Evolutionary conservation across 2,329 filamentous ascomycete species (phyloP), one percentile per base, ranked within the genome.

Genomic region (Penicillium sp.): DNA sequence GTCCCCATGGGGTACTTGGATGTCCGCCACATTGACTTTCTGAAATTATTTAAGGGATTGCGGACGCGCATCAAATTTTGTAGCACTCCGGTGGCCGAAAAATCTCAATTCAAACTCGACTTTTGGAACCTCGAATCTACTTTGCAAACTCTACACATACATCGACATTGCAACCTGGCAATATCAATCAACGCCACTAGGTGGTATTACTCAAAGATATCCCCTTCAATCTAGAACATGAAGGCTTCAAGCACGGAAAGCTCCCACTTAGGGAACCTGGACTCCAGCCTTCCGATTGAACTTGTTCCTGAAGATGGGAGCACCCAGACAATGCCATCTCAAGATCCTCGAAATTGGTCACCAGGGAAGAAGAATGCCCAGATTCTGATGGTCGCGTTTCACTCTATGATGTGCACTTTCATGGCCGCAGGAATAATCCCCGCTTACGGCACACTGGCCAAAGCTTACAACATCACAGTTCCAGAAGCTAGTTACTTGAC

Each of bases 321-420:
- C 5, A 15, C 4, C n/a, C n/a, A 3, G 2, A 26, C 13, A 15
- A 26, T 1, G n/a, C 45, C 58, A 15, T 48, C 53, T 10, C 48
- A 56, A 1, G 57, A 65, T 15, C 65, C 65, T 4, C 56, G 42
- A 1, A 65, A 63, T 21, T 66, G 62, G 63, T 57, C 63, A 0
- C 29, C 29, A 34, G 61, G 60, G 62, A 67, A 66, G 56, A 67
- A 82, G 71, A 66, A 76, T 15, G 52, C 70, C 45, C 81, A 83
- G 53, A 70, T 84, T 2, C 48, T 77, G 9, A 74, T 83, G 52
- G 78, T 84, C 9, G 77, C 79, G 2, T 80, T 81, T 57, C 79
- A 83, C 53, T 78, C 79, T 33, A 78, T 78, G 67, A 83, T 83
- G 76, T 73, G 75, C 29, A 80, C 78, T 1, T 82, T 83, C 53